Percentiles rank a stretch among this genome's conserved stretches.
Conservation (phyloP, 169 alveolate species). For the Cryptosporidium viatorum region DNA sequence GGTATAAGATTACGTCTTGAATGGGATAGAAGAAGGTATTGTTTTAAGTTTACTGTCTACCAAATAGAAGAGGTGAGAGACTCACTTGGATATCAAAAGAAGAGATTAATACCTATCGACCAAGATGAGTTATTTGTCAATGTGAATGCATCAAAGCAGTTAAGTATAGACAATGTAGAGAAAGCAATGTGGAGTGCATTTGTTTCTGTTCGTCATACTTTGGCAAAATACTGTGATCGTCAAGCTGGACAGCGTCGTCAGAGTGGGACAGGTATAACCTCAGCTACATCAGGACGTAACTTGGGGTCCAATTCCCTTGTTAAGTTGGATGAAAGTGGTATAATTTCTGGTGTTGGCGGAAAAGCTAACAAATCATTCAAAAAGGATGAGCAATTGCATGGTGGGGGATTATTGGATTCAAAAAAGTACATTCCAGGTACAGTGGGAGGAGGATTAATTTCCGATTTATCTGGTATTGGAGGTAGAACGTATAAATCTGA, state of each 20-base stretch:
- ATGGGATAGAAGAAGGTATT: conserved; percentile 72
- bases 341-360: neutral
- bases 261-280: neutral
- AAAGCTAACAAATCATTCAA: conserved; percentile 25
- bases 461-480: neutral
- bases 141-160: conserved; percentile 73
- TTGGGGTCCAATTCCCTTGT: neutral
- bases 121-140: conserved; percentile 73
- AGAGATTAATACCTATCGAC: conserved; percentile 62
- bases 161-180: conserved; percentile 56
- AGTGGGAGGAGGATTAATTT: neutral
- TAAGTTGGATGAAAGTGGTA: conserved; percentile 33
- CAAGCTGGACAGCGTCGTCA: conserved; percentile 74
- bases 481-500: conserved; percentile 16
- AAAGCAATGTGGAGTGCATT: conserved; percentile 76
- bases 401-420: neutral
- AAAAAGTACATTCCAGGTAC: conserved; percentile 23
- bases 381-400: conserved; percentile 37
- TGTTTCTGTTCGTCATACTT: conserved; percentile 69
- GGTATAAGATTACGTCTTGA: conserved; percentile 66
- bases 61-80: conserved; percentile 66
- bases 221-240: conserved; percentile 73
- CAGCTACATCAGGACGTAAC: conserved; percentile 12
- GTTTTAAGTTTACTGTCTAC: conserved; percentile 70
- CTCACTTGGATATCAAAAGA: conserved; percentile 65